Evolutionary conservation across 495 filamentous ascomycete species (phyloP).

Genomic region (Xylaria palmicola): DNA sequence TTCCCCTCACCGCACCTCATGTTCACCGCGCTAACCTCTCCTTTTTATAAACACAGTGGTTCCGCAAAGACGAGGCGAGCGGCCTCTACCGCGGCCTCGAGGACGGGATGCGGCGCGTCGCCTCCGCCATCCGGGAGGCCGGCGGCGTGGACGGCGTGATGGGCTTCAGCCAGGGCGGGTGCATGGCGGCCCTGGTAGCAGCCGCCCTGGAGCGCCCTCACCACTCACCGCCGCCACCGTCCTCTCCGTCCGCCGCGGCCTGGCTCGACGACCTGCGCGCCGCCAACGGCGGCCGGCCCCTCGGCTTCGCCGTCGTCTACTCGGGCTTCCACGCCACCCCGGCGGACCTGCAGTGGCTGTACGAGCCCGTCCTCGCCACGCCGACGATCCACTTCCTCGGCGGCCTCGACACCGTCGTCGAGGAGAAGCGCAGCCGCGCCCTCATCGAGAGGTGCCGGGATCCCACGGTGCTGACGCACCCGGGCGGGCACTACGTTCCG

Average conservation of each 20-base stretch:
- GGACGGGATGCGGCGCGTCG: constrained; percentile 60
- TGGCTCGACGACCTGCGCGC: constrained; percentile 40
- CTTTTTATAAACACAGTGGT: constrained; percentile 56
- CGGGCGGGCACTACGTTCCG: constrained; percentile 91
- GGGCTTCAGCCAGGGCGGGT: constrained; percentile 75
- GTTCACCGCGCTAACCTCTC: not conserved
- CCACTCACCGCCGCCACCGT: not conserved
- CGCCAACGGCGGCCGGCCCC: constrained; percentile 53
- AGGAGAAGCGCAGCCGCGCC: constrained; percentile 63
- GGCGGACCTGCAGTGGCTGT: constrained; percentile 64
- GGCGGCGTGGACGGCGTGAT: constrained; percentile 69
- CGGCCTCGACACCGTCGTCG: constrained; percentile 83
- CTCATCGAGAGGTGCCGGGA: constrained; percentile 69
- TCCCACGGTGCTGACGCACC: constrained; percentile 71
- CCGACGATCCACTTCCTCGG: constrained; percentile 82
- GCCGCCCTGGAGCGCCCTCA: constrained; percentile 60
- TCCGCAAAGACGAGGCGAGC: constrained; percentile 60
- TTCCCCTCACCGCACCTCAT: not conserved
- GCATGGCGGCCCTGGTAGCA: constrained; percentile 59
- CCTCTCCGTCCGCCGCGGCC: not conserved
- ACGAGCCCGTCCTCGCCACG: constrained; percentile 73
- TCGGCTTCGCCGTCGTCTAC: constrained; percentile 81
- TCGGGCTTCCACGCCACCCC: constrained; percentile 69
- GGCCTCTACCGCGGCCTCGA: constrained; percentile 65
- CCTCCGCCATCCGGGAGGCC: constrained; percentile 54